Evolutionary conservation across 306 rosid species (phyloP).

Genomic region (Pyrus communis): DNA sequence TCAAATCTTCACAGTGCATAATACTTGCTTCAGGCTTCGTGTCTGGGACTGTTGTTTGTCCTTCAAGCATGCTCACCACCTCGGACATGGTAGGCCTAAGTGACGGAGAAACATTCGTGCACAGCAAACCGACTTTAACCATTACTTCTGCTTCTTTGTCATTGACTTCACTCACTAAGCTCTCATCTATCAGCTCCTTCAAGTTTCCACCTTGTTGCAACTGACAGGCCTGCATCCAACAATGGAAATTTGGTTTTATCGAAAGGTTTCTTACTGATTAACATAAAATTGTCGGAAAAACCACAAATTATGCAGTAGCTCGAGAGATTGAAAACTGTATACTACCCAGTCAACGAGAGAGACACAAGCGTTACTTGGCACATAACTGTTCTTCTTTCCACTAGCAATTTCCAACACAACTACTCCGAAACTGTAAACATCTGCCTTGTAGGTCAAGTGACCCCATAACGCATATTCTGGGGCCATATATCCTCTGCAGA

Average conservation of each 20-base stretch:
- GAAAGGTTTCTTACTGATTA: neutral
- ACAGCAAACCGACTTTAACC: slow-evolving; percentile 42
- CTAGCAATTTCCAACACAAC: slow-evolving; percentile 36
- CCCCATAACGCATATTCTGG: slow-evolving; percentile 63
- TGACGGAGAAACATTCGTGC: slow-evolving; percentile 48
- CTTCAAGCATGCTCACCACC: slow-evolving; percentile 59
- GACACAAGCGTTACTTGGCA: slow-evolving; percentile 13
- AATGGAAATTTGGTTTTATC: neutral
- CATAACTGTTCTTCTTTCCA: slow-evolving; percentile 35
- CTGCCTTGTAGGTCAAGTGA: slow-evolving; percentile 42
- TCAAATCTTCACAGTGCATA: slow-evolving; percentile 30
- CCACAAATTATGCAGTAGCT: neutral
- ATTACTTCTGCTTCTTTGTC: slow-evolving; percentile 32
- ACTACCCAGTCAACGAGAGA: slow-evolving; percentile 17
- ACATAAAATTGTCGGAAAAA: neutral
- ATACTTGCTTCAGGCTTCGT: slow-evolving; percentile 27
- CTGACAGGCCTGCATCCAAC: slow-evolving; percentile 32
- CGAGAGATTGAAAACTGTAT: neutral
- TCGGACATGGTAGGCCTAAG: slow-evolving; percentile 56
- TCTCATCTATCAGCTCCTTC: slow-evolving; percentile 46
- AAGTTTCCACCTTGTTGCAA: slow-evolving; percentile 38
- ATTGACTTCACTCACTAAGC: slow-evolving; percentile 24
- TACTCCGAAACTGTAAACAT: slow-evolving; percentile 59
- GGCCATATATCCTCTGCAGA: slow-evolving; percentile 52
- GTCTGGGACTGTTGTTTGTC: slow-evolving; percentile 33